A percentile compares a stretch with the other conserved stretches of the same genome.
Conservation (phyloP, 2,329 filamentous ascomycete species). For the Acephala macrosclerotiorum region DNA sequence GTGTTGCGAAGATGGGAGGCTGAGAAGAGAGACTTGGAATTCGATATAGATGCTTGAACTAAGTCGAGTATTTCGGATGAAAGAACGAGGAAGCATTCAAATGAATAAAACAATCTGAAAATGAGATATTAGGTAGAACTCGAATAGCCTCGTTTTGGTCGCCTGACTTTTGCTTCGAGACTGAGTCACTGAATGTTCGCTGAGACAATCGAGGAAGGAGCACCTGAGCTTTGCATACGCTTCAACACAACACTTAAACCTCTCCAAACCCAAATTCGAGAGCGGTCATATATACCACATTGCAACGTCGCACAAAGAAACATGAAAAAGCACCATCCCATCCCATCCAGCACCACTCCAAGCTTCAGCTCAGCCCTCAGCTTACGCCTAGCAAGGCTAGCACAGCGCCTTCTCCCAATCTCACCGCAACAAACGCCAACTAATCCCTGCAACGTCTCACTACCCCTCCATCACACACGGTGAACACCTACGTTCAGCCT, state of each 20-base stretch:
- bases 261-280: background rate
- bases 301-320: background rate
- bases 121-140: background rate
- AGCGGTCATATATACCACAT: background rate
- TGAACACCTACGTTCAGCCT: slow-evolving; percentile 4
- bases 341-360: no score
- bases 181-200: background rate
- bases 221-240: background rate
- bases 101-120: background rate
- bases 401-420: background rate
- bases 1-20: background rate
- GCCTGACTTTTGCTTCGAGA: slow-evolving; percentile 5
- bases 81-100: slow-evolving; percentile 17
- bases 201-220: slow-evolving; percentile 2
- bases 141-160: background rate
- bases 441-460: slow-evolving; percentile 8
- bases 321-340: slow-evolving; percentile 2
- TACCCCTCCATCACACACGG: slow-evolving; percentile 3
- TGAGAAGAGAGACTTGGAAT: background rate
- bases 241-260: background rate
- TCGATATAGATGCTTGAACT: background rate
- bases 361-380: slow-evolving; percentile 1
- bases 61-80: slow-evolving; percentile 12
- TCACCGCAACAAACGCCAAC: slow-evolving; percentile 1
- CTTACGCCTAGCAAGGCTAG: slow-evolving; percentile 8